Base-by-base conservation (phyloP, 805 yeast genomes). In the Barnettozyma populi region DNA sequence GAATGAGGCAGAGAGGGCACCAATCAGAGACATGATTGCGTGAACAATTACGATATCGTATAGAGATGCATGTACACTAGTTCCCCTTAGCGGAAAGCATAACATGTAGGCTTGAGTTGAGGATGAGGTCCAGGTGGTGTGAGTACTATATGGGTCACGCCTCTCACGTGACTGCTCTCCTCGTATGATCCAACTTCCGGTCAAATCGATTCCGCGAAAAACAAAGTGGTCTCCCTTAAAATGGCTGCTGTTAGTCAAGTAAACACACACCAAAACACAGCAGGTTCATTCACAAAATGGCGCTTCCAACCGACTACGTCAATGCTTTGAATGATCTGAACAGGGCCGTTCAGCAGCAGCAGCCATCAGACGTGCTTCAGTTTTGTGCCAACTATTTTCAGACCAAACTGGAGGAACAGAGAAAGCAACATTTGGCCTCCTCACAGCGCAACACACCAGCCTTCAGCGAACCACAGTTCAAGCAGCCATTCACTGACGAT, bases 381-480 rank as follows among this genome's bases (percentile, higher is more conserved):
- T 86, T 85, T 67, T 83, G 90, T 58, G 84, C 86, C 47, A 77
- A 81, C 64, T 84, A 82, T 65, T 86, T 86, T 69, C 77, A 76
- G 59, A 63, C 72, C 43, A 77, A 82, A 50, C 68, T 86, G 50
- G 82, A 80, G 54, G 73, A 75, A 27, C 86, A 83, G 59, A 73
- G 86, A 60, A 59, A 70, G 25, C 72, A 71, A 35, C 65, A 75
- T 43, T 78, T 80, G 78, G 42, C 32, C 34, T 24, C 34, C 20
- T 35, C 37, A 18, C 37, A 35, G 14, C 27, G 25, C 25, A 20
- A 7, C 14, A 36, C 40, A 7, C 40, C 40, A 20, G 18, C 40
- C 27, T 14, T 27, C 11, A 19, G 37, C 37, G 42, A 39, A 20
- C 42, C 42, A 16, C 42, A 39, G 23, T 47, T 58, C 49, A 53